A percentile compares a stretch with the other conserved stretches of the same genome.
These are phyloP conservation scores for Globisporangium canariense DNA, from an alignment of 352 stramenopile genomes.

Conservation along the genomic window DNA sequence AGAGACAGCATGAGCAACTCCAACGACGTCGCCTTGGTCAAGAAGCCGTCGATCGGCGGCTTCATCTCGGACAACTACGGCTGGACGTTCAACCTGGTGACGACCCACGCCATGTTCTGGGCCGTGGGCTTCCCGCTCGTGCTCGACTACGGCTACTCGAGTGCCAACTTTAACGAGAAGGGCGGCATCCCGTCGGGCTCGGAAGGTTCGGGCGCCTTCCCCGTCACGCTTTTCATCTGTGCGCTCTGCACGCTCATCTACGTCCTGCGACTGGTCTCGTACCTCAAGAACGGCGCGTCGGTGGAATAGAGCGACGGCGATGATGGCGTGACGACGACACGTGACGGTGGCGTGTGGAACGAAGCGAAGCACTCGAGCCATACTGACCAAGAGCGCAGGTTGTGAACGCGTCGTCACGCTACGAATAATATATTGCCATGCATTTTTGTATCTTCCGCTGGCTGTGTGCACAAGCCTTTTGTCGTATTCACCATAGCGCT, in stretches of 20 bases:
- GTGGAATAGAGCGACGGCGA: neutral
- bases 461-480: too few species aligned
- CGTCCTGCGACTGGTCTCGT: conserved; percentile 42
- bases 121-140: conserved; percentile 72
- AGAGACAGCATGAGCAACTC: neutral
- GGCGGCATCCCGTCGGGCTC: conserved; percentile 75
- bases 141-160: conserved; percentile 81
- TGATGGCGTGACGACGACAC: neutral
- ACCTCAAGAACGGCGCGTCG: conserved; percentile 36
- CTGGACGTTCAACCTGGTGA: conserved; percentile 86
- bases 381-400: neutral
- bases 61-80: conserved; percentile 74
- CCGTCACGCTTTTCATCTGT: conserved; percentile 83
- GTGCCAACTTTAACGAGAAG: conserved; percentile 64
- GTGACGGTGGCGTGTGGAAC: neutral
- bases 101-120: conserved; percentile 81
- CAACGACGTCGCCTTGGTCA: neutral
- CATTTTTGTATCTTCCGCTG: neutral
- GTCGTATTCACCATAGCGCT: neutral
- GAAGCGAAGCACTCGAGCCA: neutral
- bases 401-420: neutral
- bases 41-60: conserved; percentile 38
- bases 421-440: conserved; percentile 1
- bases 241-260: conserved; percentile 70
- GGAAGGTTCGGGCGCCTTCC: conserved; percentile 70